Conservation (phyloP, 1,139 yeast genomes). For the Casaregolazyma lundiana region DNA sequence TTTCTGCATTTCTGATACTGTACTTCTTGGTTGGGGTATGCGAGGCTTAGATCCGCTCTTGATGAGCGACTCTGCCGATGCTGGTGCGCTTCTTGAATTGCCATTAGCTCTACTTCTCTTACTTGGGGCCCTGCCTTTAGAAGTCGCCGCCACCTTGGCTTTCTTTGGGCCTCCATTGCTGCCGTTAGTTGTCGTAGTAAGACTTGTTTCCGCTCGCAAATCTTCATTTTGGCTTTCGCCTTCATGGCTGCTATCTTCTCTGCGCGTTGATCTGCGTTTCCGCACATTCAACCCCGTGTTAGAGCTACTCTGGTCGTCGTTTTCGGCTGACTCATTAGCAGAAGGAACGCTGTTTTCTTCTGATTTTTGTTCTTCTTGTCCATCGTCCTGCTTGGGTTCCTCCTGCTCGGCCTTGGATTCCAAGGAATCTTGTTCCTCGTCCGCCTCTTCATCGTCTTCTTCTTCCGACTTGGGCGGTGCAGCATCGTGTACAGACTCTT, state of each 20-base stretch:
- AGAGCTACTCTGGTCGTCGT: not conserved
- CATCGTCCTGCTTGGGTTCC: not conserved
- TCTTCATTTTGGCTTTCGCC: not conserved
- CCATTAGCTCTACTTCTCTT: conserved; percentile 1
- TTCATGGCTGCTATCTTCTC: not conserved
- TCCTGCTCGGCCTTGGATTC: not conserved
- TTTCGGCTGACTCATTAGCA: not conserved
- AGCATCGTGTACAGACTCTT: conserved; percentile 58
- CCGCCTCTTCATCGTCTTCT: conserved; percentile 1
- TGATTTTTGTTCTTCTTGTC: not conserved
- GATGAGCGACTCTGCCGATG: conserved; percentile 5
- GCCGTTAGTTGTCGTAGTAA: not conserved
- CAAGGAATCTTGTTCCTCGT: not conserved
- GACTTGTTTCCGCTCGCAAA: not conserved
- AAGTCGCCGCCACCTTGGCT: not conserved
- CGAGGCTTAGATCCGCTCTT: conserved; percentile 59
- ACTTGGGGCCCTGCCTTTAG: not conserved
- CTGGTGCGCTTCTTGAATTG: not conserved
- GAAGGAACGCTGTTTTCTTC: not conserved
- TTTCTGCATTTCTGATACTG: conserved; percentile 76
- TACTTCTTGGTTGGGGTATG: conserved; percentile 67
- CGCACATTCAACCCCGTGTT: not conserved
- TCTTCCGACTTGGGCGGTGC: conserved; percentile 11
- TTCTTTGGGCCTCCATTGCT: not conserved
- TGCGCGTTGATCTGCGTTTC: not conserved